Conservation (phyloP, 2,329 filamentous ascomycete species). For the Dichotomopilus funicola region DNA sequence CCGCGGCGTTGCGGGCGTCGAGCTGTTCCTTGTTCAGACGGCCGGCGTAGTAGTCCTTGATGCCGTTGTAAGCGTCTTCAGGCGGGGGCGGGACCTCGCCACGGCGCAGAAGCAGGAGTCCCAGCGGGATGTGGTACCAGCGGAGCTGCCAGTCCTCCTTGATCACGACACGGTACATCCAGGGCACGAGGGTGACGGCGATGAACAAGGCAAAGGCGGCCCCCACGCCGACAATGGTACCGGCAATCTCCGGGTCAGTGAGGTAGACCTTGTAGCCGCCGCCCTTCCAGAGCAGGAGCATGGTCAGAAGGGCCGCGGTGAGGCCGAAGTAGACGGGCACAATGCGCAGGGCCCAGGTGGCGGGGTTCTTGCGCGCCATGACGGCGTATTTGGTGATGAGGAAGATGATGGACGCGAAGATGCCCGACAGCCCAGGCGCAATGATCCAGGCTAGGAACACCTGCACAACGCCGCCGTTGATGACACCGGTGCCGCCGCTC, state of each 20-base stretch:
- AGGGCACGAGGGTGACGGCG: constrained; percentile 50
- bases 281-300: constrained; percentile 56
- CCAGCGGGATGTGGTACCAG: constrained; percentile 46
- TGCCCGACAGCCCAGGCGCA: constrained; percentile 48
- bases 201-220: constrained; percentile 44
- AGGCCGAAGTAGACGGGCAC: constrained; percentile 53
- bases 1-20: constrained; percentile 33
- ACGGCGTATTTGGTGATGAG: constrained; percentile 50
- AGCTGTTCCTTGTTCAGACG: constrained; percentile 50
- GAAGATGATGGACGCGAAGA: constrained; percentile 50
- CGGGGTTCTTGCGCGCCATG: constrained; percentile 46
- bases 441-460: constrained; percentile 57
- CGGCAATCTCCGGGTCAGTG: constrained; percentile 41
- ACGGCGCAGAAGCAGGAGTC: constrained; percentile 46
- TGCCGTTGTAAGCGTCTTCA: constrained; percentile 31
- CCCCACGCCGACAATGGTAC: constrained; percentile 48
- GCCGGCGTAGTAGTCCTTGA: constrained; percentile 52
- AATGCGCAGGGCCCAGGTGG: constrained; percentile 44
- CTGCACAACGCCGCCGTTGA: constrained; percentile 48
- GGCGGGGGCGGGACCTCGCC: constrained; percentile 37
- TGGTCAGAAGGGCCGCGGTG: constrained; percentile 47
- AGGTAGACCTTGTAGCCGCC: constrained; percentile 42
- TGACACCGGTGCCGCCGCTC: constrained; percentile 30
- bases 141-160: constrained; percentile 55
- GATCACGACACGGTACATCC: constrained; percentile 52